These are phyloP conservation scores for Canna indica DNA, from an alignment of 176 grass and related monocot species.

Conservation along the genomic window DNA sequence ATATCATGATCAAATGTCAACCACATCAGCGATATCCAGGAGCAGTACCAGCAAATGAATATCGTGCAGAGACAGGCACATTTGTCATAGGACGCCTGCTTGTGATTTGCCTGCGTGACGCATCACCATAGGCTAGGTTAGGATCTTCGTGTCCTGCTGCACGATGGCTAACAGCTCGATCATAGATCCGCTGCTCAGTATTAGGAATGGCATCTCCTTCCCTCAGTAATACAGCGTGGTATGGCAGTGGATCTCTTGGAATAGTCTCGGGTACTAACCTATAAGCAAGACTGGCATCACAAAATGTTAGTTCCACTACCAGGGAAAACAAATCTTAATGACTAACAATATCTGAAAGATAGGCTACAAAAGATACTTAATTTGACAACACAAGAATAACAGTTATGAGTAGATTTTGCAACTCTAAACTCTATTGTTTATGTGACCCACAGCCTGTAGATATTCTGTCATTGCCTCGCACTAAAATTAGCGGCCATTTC, in stretches of 20 bases:
- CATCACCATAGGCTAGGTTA: too few relatives aligned
- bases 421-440: not conserved
- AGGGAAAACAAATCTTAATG: constrained; percentile 4
- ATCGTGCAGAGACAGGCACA: constrained; percentile 32
- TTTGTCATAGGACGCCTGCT: constrained; percentile 18
- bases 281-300: constrained; percentile 31
- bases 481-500: not conserved
- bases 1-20: not conserved
- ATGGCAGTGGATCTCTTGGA: constrained; percentile 18
- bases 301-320: constrained; percentile 2
- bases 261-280: constrained; percentile 25
- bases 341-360: too few relatives aligned
- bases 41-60: constrained; percentile 32
- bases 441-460: not conserved
- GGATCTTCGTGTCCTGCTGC: constrained; percentile 21
- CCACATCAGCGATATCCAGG: constrained; percentile 33
- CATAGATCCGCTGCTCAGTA: constrained; percentile 24
- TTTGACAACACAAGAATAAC: too few relatives aligned
- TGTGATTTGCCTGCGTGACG: too few relatives aligned
- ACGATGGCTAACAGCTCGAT: not conserved
- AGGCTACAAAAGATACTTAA: not conserved
- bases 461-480: not conserved
- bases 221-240: not conserved
- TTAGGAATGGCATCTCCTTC: constrained; percentile 18
- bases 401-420: not conserved